Evolutionary conservation across 192 early-diverging fungal species (phyloP), one percentile per base, ranked within the genome.

Genomic region (Paraglomus brasilianum): DNA sequence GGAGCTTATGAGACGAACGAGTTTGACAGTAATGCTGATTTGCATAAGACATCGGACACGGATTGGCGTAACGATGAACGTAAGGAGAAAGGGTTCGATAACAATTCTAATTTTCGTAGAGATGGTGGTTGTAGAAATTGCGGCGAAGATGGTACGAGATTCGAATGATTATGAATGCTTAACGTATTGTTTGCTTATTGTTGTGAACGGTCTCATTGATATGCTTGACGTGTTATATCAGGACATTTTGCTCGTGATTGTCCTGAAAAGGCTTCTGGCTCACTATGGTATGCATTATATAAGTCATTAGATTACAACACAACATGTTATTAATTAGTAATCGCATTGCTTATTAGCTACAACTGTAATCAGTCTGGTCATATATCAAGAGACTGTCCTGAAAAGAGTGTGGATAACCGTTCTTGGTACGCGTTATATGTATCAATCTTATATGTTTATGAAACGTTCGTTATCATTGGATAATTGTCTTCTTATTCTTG

Each of bases 331-430:
- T 46, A 10, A 44, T 19, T 14, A 11, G n/a, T 10, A 41, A 44
- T 42, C 21, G 9, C 19, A 8, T 56, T 19, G 30, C 4, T 11
- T 44, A 8, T 14, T n/a, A 62, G 60, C 24, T 62, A 46, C 19
- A 62, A 46, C 10, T 62, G 42, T 24, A 19, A 62, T 19, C 4
- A 45, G 30, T 44, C 60, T 45, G 60, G 60, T 24, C 42, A 62
- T 45, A n/a, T 19, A 5, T 17, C 60, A 21, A 21, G 8, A 24
- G 60, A 62, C 43, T 62, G 60, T 62, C 43, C 42, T 21, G 60
- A 62, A 62, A 44, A 62, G n/a, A n/a, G 40, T n/a, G 14, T 10
- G 15, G 15, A 42, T 14, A 41, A 1, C 17, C 13, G 21, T 60
- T n/a, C 30, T 30, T 30, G 30, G 30, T 30, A 30, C 30, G 30